Conservation (phyloP, 2,329 filamentous ascomycete species). For the Hypoxylon sp. region DNA sequence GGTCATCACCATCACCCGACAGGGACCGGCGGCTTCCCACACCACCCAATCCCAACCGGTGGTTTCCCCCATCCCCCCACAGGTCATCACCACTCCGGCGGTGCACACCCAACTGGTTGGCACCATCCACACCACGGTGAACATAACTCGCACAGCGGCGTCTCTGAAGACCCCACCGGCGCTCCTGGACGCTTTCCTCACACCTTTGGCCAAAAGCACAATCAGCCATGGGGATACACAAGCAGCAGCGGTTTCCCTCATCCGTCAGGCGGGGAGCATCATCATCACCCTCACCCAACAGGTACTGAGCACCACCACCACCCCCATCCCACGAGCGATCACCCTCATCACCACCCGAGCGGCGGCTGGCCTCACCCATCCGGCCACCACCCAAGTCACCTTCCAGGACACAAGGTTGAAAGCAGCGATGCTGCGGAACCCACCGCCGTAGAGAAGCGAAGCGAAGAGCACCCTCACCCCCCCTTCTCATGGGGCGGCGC, state of each 20-base stretch:
- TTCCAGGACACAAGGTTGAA: background rate
- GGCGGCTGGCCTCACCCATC: background rate
- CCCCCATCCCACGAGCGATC: constrained; percentile 6
- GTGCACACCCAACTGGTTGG: constrained; percentile 3
- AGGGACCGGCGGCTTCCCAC: background rate
- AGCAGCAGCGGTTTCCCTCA: constrained; percentile 1
- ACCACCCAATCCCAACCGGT: constrained; percentile 6
- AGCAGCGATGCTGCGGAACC: background rate
- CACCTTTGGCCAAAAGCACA: constrained; percentile 14
- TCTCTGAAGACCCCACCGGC: background rate
- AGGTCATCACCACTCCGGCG: constrained; percentile 1
- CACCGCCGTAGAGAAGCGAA: background rate
- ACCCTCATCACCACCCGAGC: constrained; percentile 4
- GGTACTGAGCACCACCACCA: background rate
- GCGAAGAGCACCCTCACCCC: constrained; percentile 3
- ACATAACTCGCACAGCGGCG: background rate
- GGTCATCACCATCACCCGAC: constrained; percentile 24
- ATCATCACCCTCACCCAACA: constrained; percentile 7
- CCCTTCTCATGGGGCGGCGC: too few relatives aligned
- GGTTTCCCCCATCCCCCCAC: constrained; percentile 6
- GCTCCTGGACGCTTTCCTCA: constrained; percentile 5
- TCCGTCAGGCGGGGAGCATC: background rate
- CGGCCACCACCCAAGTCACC: background rate
- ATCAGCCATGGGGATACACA: constrained; percentile 14
- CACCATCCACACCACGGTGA: constrained; percentile 3